These are phyloP conservation scores for Agarophyton chilense DNA, from an alignment of 23 red algal genomes.

Conservation along the genomic window DNA sequence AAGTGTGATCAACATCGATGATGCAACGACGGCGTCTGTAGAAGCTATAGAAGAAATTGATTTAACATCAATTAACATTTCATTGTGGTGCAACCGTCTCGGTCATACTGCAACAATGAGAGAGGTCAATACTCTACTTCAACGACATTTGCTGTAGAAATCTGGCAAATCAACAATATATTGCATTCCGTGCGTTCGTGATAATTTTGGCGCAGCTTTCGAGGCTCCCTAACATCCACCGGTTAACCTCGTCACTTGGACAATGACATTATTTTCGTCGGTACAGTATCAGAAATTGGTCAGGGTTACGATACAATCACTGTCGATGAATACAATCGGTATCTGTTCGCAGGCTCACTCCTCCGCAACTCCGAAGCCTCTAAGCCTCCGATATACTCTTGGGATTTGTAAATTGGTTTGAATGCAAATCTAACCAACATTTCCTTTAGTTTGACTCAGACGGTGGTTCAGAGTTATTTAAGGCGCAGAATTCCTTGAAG, in stretches of 20 bases:
- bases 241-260: neutral
- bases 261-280: slow-evolving; percentile 14
- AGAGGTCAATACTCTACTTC: neutral
- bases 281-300: neutral
- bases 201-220: neutral
- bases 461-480: too few species aligned
- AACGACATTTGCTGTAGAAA: neutral
- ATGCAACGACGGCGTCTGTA: neutral
- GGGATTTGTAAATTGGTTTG: neutral
- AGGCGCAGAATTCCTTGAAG: too few species aligned
- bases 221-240: neutral
- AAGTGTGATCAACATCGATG: neutral
- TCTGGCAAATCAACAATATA: neutral
- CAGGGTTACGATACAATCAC: neutral
- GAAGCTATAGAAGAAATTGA: too few species aligned
- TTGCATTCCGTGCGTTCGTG: neutral
- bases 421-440: neutral
- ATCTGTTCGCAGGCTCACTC: neutral
- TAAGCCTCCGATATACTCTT: neutral
- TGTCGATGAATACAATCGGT: neutral
- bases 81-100: neutral
- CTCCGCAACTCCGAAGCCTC: neutral
- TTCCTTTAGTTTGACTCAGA: neutral
- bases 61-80: too few species aligned
- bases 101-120: neutral